Percentiles rank a stretch among this genome's conserved stretches.
phyloP scores from a whole-genome alignment of 192 early-diverging fungal species.

The Backusella tarrabulga region DNA sequence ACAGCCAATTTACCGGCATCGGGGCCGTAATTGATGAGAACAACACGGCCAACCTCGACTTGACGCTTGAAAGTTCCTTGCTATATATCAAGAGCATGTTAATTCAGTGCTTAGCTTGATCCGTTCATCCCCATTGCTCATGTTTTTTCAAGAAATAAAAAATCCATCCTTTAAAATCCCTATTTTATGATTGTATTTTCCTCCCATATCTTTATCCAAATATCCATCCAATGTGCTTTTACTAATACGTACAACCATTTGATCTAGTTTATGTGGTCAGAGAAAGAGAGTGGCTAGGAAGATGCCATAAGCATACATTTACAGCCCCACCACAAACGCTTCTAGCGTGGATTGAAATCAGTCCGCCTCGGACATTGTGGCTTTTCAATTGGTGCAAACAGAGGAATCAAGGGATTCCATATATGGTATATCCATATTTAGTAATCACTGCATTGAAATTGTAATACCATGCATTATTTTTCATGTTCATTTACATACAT shows the following conservation, averaged over 20 bases:
- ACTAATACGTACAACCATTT: slow-evolving; percentile 23
- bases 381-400: not conserved
- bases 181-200: not conserved
- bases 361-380: slow-evolving; percentile 4
- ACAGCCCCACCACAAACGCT: not conserved
- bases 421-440: not conserved
- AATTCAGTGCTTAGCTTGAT: not conserved
- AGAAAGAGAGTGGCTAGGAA: slow-evolving; percentile 4
- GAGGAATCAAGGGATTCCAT: not conserved
- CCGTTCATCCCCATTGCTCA: not conserved
- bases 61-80: slow-evolving; percentile 78
- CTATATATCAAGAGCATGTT: slow-evolving; percentile 14
- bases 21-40: slow-evolving; percentile 91
- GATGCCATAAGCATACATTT: not conserved
- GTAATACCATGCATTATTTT: not conserved
- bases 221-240: slow-evolving; percentile 4
- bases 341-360: not conserved
- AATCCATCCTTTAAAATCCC: slow-evolving; percentile 16
- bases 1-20: slow-evolving; percentile 97
- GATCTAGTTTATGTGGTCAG: slow-evolving; percentile 15
- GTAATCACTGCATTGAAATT: not conserved
- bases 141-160: not conserved
- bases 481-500: not conserved
- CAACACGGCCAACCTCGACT: slow-evolving; percentile 98
- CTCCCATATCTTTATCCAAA: not conserved